Evolutionary conservation across 192 early-diverging fungal species (phyloP), one percentile per base, ranked within the genome.

Genomic region (Funneliformis geosporum): DNA sequence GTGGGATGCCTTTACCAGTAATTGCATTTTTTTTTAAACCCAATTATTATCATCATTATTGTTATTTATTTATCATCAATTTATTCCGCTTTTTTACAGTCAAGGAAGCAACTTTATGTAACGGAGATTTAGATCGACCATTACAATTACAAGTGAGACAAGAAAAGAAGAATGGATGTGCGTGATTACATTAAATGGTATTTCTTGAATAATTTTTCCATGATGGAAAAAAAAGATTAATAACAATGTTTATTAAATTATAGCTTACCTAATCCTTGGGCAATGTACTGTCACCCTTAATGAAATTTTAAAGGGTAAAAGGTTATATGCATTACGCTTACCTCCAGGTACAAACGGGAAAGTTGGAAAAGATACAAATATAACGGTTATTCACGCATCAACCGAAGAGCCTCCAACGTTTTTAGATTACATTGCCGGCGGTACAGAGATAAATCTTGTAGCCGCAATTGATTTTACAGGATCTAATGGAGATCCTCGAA

Each of bases 391-490:
- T 16, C 44, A 67, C 9, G 39, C 16, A 23, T 28, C 64, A 4
- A 18, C 47, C 8, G 40, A 78, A 28, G 65, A 65, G 28, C 62
- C 72, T 4, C 84, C 80, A 8, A 83, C 83, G 18, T 90, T 90
- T 60, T 60, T 90, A 70, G 88, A 90, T 66, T 90, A 87, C 62
- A 68, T 90, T 18, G 82, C 83, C 0, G 87, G 86, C 7, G 88
- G 88, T 9, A 86, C 84, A 1, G 77, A 84, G 40, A 65, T 90
- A 39, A 79, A 80, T 28, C 79, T 90, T 7, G 76, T 80, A 7
- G 84, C 89, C 4, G 89, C 88, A 9, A 83, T 90, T 66, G 89
- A 90, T 67, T 90, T 90, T 72, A 90, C 89, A 1, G 81, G 71
- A 42, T 87, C 85, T 23, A 90, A 91, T 55, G 89, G 89, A 0